These are phyloP conservation scores for Fusarium aywerte DNA, from an alignment of 2,329 filamentous ascomycete species.

Conservation along the genomic window DNA sequence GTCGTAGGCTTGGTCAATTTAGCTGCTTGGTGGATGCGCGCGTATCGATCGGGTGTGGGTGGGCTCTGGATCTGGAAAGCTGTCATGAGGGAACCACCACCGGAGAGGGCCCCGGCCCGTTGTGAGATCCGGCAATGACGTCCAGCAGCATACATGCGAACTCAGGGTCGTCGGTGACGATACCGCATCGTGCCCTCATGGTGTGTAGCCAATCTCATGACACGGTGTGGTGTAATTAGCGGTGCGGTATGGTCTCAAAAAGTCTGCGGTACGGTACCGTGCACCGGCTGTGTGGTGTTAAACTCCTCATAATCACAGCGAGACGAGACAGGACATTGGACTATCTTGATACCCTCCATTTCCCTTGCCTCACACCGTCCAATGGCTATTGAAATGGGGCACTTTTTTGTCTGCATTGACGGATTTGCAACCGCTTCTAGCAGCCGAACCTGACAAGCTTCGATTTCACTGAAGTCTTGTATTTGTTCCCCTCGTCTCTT, in stretches of 20 bases:
- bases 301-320: slow-evolving; percentile 32
- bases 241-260: slow-evolving; percentile 22
- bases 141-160: slow-evolving; percentile 28
- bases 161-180: slow-evolving; percentile 23
- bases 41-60: slow-evolving; percentile 40
- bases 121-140: slow-evolving; percentile 39
- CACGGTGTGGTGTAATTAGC: slow-evolving; percentile 32
- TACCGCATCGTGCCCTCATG: slow-evolving; percentile 6
- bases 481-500: slow-evolving; percentile 43
- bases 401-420: slow-evolving; percentile 32
- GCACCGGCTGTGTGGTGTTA: slow-evolving; percentile 36
- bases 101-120: slow-evolving; percentile 31
- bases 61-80: slow-evolving; percentile 39
- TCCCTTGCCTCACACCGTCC: slow-evolving; percentile 34
- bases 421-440: slow-evolving; percentile 39
- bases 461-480: slow-evolving; percentile 40
- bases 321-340: slow-evolving; percentile 34
- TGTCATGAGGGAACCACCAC: slow-evolving; percentile 39
- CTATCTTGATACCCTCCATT: slow-evolving; percentile 42
- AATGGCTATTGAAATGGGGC: slow-evolving; percentile 19
- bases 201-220: slow-evolving; percentile 19
- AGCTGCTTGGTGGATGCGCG: slow-evolving; percentile 28
- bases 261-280: slow-evolving; percentile 18
- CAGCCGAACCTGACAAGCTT: slow-evolving; percentile 34
- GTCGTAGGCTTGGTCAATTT: slow-evolving; percentile 29